Evolutionary conservation across 2,329 filamentous ascomycete species (phyloP), one percentile per base, ranked within the genome.

Genomic region (Aspergillus sp.): DNA sequence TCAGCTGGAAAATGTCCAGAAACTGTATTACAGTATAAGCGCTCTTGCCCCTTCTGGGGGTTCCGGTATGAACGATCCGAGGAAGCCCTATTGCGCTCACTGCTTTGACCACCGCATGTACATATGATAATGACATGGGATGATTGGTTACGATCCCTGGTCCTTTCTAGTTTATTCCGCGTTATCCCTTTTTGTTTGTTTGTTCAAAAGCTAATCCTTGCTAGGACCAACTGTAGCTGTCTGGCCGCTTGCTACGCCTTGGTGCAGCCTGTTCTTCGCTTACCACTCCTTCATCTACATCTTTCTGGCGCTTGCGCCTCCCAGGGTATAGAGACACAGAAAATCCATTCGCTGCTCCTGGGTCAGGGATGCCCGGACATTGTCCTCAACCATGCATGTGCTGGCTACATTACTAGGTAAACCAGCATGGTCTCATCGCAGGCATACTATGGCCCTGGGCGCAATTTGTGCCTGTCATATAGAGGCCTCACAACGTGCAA

Each of bases 401-500:
- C 33, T 35, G 33, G 33, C 13, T 35, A 35, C 15, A 7, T 17
- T 35, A 17, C 33, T 35, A 17, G 33, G 33, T 9, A 35, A 13
- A n/a, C 13, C 33, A n/a, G 13, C 33, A 35, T 35, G 33, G 33
- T 35, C 15, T 30, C 25, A 30, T 30, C 25, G 25, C 33, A 35
- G 5, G 33, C 33, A 35, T 35, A 35, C 33, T 35, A 48, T 30
- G 20, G 20, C 20, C 48, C 45, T 48, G 27, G 44, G 39, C 43
- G 43, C 53, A 49, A 53, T 35, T 35, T 17, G 33, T 35, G 33
- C 33, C 33, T n/a, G 33, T n/a, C 13, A 17, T n/a, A n/a, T 7
- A n/a, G 33, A 17, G 33, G 33, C n/a, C 15, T n/a, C 33, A 35
- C 33, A 35, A 17, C 5, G 15, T 35, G 33, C 15, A 9, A 35